Evolutionary conservation across 306 rosid species (phyloP).

Genomic region (Dryas alaskensis): DNA sequence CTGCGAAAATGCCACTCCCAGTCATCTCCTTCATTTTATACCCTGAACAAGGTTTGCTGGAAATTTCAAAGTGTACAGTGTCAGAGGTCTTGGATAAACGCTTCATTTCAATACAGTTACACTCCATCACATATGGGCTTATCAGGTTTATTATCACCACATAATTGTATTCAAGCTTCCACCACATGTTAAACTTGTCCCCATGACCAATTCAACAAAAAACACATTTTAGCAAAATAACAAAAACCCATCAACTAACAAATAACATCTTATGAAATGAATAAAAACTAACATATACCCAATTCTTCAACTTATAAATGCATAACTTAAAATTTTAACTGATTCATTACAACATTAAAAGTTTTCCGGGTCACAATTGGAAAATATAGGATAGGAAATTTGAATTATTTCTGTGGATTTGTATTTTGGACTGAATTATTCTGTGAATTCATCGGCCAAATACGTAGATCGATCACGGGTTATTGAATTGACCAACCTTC

Average conservation of each 20-base stretch:
- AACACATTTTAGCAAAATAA: neutral
- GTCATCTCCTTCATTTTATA: constrained; percentile 98
- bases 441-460: neutral
- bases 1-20: constrained; percentile 90
- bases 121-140: neutral
- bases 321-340: neutral
- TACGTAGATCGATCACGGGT: constrained; percentile 34
- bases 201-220: neutral
- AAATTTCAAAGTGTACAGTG: constrained; percentile 25
- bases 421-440: neutral
- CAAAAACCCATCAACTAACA: neutral
- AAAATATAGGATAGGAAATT: neutral
- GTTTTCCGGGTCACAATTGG: neutral
- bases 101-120: neutral
- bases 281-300: neutral
- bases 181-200: neutral
- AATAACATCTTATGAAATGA: neutral
- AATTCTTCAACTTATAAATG: neutral
- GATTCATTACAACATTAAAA: neutral
- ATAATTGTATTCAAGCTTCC: neutral
- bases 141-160: neutral
- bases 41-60: constrained; percentile 90
- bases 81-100: constrained; percentile 23
- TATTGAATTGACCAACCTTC: constrained; percentile 21
- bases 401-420: neutral